Evolutionary conservation across 371 early-diverging fungal genomes (phyloP).

Genomic region (Nematocida sp.): DNA sequence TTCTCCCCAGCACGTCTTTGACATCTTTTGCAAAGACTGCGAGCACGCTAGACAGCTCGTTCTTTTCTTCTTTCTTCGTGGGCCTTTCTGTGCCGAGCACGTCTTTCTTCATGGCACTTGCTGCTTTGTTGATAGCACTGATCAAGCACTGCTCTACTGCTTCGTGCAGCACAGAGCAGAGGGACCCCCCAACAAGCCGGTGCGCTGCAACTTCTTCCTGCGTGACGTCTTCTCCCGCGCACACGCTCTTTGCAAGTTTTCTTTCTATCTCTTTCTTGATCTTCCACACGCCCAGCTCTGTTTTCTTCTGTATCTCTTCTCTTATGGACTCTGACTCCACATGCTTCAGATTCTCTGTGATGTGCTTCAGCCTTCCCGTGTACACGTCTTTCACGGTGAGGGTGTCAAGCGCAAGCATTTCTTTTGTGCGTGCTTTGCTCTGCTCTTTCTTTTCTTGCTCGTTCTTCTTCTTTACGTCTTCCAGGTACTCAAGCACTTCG

Average conservation of each 20-base stretch:
- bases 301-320: constrained; percentile 19
- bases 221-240: not conserved
- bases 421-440: constrained; percentile 9
- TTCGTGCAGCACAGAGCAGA: not conserved
- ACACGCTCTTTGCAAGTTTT: not conserved
- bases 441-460: not conserved
- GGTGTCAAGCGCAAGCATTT: constrained; percentile 26
- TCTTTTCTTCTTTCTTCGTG: constrained; percentile 7
- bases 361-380: constrained; percentile 8
- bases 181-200: constrained; percentile 5
- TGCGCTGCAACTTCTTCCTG: not conserved
- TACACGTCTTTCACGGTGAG: constrained; percentile 27
- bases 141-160: not conserved
- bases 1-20: not conserved
- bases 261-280: constrained; percentile 30
- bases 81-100: not conserved
- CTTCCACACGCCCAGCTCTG: constrained; percentile 18
- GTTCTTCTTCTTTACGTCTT: constrained; percentile 1
- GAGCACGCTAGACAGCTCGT: not conserved
- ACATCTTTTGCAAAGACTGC: not conserved
- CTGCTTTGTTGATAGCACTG: constrained; percentile 8
- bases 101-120: not conserved
- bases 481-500: not conserved
- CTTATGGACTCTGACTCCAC: not conserved
- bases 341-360: constrained; percentile 18